Percentiles rank a stretch among this genome's conserved stretches.
Conservation (phyloP, 2,329 filamentous ascomycete genomes). For the Pseudogymnoascus sp. region DNA sequence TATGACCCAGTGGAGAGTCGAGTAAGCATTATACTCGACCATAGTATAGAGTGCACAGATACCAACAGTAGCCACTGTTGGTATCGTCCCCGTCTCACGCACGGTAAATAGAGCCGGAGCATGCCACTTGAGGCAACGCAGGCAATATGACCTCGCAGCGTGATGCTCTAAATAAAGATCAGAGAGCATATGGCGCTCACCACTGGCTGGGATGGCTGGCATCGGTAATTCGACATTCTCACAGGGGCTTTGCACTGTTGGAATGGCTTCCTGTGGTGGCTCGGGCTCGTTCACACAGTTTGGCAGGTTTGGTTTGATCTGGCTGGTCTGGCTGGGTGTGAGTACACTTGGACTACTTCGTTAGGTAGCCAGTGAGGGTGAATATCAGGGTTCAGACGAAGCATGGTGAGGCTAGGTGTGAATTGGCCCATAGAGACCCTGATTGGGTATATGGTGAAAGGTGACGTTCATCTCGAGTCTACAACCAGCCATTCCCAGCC, state of each 20-base stretch:
- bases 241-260: background rate
- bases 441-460: background rate
- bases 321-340: background rate
- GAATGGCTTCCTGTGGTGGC: background rate
- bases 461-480: background rate
- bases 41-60: background rate
- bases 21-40: background rate
- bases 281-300: background rate
- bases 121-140: background rate
- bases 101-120: background rate
- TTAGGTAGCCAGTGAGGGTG: slow-evolving; percentile 1
- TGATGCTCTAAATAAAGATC: slow-evolving; percentile 1
- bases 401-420: background rate
- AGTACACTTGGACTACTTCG: background rate
- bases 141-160: background rate
- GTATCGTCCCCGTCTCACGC: background rate
- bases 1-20: background rate
- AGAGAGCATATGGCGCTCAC: background rate
- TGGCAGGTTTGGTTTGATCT: background rate
- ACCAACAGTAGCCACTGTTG: background rate
- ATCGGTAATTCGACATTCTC: slow-evolving; percentile 2
- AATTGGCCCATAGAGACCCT: background rate
- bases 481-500: background rate
- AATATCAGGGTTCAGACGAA: slow-evolving; percentile 5
- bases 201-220: background rate